Conservation (phyloP, 2,329 filamentous ascomycete genomes). For the Xylariomycetidae sp. region DNA sequence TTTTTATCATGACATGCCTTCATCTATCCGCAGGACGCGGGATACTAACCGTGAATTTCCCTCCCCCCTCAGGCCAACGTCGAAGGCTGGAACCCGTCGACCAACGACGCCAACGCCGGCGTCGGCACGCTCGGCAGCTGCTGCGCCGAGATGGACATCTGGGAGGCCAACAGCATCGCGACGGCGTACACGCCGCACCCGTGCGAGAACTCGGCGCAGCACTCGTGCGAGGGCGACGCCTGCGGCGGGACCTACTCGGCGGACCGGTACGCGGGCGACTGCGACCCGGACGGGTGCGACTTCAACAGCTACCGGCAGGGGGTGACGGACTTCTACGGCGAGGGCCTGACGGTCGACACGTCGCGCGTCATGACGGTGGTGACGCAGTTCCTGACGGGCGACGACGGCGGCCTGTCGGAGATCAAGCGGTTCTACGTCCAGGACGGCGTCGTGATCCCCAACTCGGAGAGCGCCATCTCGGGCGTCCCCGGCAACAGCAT, state of each 20-base stretch:
- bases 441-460: constrained; percentile 42
- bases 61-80: constrained; percentile 39
- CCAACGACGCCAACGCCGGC: constrained; percentile 46
- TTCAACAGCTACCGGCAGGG: constrained; percentile 62
- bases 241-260: constrained; percentile 44
- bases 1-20: not conserved
- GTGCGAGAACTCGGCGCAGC: constrained; percentile 43
- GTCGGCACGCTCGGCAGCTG: constrained; percentile 44
- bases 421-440: constrained; percentile 58
- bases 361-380: constrained; percentile 53
- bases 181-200: constrained; percentile 57
- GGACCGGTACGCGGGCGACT: constrained; percentile 52
- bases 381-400: constrained; percentile 49
- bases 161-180: constrained; percentile 58
- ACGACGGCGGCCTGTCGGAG: constrained; percentile 42
- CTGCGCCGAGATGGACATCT: constrained; percentile 57
- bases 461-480: constrained; percentile 29
- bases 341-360: constrained; percentile 50
- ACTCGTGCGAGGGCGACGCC: constrained; percentile 38
- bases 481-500: constrained; percentile 33
- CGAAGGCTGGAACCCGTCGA: constrained; percentile 41
- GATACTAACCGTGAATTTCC: no score
- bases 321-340: constrained; percentile 53
- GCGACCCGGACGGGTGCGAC: constrained; percentile 62
- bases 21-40: not conserved